Evolutionary conservation across 257 asterid species (phyloP), one percentile per base, ranked within the genome.

Genomic region (Solanum microdontum): DNA sequence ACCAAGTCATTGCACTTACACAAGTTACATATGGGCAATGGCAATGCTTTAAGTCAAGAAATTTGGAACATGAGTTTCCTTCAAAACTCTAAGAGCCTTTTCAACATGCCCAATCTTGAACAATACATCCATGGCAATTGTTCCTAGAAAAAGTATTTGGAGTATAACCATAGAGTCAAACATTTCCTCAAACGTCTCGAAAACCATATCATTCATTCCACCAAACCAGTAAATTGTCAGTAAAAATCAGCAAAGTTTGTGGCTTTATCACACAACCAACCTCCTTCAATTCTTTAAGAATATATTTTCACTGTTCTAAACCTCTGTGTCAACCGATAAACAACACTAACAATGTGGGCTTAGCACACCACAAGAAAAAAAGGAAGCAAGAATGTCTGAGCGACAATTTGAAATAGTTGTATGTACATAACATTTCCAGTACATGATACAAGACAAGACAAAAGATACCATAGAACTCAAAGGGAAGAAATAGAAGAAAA

Each of bases 201-300:
- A 48, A 28, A 92, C 95, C 93, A 92, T 89, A 83, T 87, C 91
- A 82, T 91, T 89, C 98, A 91, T 91, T 60, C 87, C 91, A 40
- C 95, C 95, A 77, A 90, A 86, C 97, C 95, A 95, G 86, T 90
- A 93, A 83, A 93, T 90, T 82, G 94, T 93, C 95, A 93, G 87
- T 90, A 95, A 88, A 77, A 95, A 94, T 0, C 94, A 94, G 82
- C 37, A 94, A 91, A 60, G 93, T 93, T 87, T 93, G 94, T 9
- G 95, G 91, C 90, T 91, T 93, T 87, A 86, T 90, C 45, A 70
- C 83, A 85, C 93, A 93, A 66, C 97, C 98, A 33, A 91, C 86
- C 34, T 62, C 66, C 58, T 88, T 86, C 90, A 95, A 89, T 83
- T 91, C 93, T 51, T 87, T 66, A 86, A 92, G 37, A 76, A 95